A percentile compares a stretch with the other conserved stretches of the same genome.
phyloP scores from a whole-genome alignment of 495 filamentous ascomycete species.

The Neurospora tetraspora region DNA sequence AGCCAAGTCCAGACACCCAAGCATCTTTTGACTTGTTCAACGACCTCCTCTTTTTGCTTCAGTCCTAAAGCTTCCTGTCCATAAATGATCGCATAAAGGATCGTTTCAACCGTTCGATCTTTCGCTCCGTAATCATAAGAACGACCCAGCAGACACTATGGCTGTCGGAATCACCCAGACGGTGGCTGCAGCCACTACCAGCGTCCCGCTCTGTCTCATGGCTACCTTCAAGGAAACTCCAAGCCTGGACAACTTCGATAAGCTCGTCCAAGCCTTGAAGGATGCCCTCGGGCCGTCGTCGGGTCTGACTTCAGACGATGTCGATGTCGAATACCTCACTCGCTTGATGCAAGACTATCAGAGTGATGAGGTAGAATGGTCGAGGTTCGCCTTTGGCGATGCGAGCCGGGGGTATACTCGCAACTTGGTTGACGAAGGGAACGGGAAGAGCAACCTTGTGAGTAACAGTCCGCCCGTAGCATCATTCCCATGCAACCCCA shows the following conservation, averaged over 20 bases:
- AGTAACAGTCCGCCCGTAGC: constrained; percentile 10
- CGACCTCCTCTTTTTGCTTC: neutral
- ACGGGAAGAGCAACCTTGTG: constrained; percentile 85
- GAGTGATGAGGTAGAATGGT: constrained; percentile 61
- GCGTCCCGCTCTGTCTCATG: neutral
- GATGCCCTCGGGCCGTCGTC: constrained; percentile 63
- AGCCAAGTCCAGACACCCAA: neutral
- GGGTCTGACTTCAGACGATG: constrained; percentile 68
- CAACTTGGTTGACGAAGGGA: constrained; percentile 83
- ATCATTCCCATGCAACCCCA: neutral
- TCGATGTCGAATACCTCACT: constrained; percentile 59
- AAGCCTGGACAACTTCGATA: constrained; percentile 47
- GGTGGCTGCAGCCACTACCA: neutral
- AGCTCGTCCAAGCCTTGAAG: constrained; percentile 63
- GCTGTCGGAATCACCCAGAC: constrained; percentile 15
- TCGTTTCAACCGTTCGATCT: neutral
- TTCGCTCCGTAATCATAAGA: neutral
- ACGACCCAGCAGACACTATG: constrained; percentile 9
- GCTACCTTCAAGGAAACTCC: neutral
- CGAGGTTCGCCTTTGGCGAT: constrained; percentile 57
- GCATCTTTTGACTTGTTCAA: neutral
- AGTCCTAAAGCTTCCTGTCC: neutral
- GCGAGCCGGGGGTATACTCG: constrained; percentile 61
- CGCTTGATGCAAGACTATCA: constrained; percentile 60
- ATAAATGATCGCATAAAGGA: neutral